Conservation (phyloP, 805 yeast genomes). For the Saccharomycopsis sp. region DNA sequence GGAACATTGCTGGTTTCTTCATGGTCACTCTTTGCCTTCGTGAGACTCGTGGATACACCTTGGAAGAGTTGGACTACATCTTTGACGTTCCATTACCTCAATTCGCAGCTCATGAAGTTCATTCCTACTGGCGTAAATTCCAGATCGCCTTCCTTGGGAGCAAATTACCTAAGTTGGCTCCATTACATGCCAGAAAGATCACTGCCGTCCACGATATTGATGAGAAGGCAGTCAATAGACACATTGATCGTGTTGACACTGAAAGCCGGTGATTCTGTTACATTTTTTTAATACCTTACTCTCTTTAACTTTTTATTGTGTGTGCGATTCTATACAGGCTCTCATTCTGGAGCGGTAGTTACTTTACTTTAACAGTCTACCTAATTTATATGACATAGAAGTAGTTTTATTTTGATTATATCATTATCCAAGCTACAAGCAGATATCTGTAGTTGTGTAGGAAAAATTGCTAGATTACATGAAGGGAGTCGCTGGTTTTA, state of each 20-base stretch:
- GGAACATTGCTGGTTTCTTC: slow-evolving; percentile 69
- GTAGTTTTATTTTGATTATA: too few species aligned
- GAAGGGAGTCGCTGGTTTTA: too few species aligned
- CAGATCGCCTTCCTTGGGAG: slow-evolving; percentile 42
- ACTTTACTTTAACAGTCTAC: too few species aligned
- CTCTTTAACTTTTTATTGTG: not conserved
- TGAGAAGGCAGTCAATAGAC: slow-evolving; percentile 18
- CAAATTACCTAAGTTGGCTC: slow-evolving; percentile 23
- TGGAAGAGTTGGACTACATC: slow-evolving; percentile 68
- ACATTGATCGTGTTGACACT: slow-evolving; percentile 9
- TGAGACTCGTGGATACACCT: slow-evolving; percentile 58
- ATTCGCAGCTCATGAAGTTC: slow-evolving; percentile 46
- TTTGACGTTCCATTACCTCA: slow-evolving; percentile 50
- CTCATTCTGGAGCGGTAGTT: too few species aligned
- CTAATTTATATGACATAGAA: too few species aligned
- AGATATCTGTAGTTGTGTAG: too few species aligned
- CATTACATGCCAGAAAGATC: slow-evolving; percentile 16
- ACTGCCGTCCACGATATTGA: slow-evolving; percentile 7
- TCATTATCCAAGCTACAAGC: too few species aligned
- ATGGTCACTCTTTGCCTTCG: slow-evolving; percentile 65
- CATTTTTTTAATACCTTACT: not conserved
- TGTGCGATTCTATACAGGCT: not conserved
- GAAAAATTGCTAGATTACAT: too few species aligned
- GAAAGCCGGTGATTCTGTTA: not conserved
- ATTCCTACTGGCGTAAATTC: slow-evolving; percentile 36